These are phyloP conservation scores for Dactylis glomerata DNA, from an alignment of 176 grass and related monocot species.

Conservation along the genomic window DNA sequence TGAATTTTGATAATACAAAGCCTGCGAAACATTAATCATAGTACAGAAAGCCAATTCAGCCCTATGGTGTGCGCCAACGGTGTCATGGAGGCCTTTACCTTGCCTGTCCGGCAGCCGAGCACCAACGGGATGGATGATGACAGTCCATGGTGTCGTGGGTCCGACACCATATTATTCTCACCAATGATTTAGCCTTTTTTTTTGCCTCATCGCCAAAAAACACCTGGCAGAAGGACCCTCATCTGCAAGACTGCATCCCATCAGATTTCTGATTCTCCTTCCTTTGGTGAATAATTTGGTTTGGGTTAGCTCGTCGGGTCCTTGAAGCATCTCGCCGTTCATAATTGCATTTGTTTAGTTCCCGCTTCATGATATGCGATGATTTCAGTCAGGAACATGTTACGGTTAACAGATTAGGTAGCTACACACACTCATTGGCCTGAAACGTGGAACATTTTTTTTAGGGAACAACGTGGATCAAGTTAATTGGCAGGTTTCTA, in stretches of 20 bases:
- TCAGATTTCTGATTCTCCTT: too few species aligned
- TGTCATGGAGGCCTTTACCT: constrained; percentile 4
- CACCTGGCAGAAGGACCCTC: not conserved
- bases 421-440: not conserved
- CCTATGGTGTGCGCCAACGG: not conserved
- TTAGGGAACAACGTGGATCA: too few species aligned
- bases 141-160: not conserved
- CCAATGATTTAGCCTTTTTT: not conserved
- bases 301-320: too few species aligned
- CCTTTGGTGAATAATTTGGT: too few species aligned
- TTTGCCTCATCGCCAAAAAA: not conserved
- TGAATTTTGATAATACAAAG: not conserved
- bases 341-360: not conserved
- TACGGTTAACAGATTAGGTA: not conserved
- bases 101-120: not conserved
- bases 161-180: constrained; percentile 14
- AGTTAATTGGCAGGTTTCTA: too few species aligned
- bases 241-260: too few species aligned
- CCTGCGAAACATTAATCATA: not conserved
- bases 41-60: not conserved
- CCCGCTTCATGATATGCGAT: too few species aligned
- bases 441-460: too few species aligned
- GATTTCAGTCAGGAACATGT: too few species aligned
- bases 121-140: too few species aligned
- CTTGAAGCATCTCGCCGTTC: too few species aligned